A percentile compares a stretch with the other conserved stretches of the same genome.
These are phyloP conservation scores for Blastobotrys indianensis DNA, from an alignment of 1,139 yeast species.

Conservation along the genomic window DNA sequence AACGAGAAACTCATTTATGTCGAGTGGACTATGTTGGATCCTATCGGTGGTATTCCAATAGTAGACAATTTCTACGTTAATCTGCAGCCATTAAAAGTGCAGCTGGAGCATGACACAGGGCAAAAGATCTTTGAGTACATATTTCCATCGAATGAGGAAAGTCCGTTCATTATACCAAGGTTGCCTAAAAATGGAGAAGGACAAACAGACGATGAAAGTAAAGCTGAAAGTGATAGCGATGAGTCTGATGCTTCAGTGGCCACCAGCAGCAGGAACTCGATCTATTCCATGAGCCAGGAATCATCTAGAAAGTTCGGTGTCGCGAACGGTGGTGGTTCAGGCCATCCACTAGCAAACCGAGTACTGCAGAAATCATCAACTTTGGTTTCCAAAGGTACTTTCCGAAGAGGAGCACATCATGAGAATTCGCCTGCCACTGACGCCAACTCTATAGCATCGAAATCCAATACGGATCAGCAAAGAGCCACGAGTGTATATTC, in stretches of 20 bases:
- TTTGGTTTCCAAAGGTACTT: conserved; percentile 1
- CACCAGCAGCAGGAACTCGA: no score
- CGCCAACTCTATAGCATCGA: conserved; percentile 7
- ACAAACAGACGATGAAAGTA: neutral
- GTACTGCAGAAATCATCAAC: conserved; percentile 5
- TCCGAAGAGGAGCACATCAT: neutral
- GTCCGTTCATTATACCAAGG: conserved; percentile 20
- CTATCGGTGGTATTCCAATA: conserved; percentile 82
- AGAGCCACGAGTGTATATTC: neutral
- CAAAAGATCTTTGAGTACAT: conserved; percentile 56
- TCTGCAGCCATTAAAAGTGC: conserved; percentile 64
- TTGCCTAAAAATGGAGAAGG: conserved; percentile 7
- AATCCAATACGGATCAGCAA: neutral
- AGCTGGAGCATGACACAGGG: conserved; percentile 66
- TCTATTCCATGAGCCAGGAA: no score
- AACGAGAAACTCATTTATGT: conserved; percentile 43
- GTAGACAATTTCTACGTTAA: conserved; percentile 46
- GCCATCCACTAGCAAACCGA: conserved; percentile 2
- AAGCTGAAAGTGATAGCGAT: conserved; percentile 12
- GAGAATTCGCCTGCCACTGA: conserved; percentile 7
- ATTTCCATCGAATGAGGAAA: conserved; percentile 44
- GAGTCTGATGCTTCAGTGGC: conserved; percentile 11
- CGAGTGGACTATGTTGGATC: conserved; percentile 67
- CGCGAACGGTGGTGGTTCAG: neutral
- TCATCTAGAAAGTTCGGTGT: no score